phyloP scores from a whole-genome alignment of 1,139 yeast genomes.

The Citeromyces siamensis region DNA sequence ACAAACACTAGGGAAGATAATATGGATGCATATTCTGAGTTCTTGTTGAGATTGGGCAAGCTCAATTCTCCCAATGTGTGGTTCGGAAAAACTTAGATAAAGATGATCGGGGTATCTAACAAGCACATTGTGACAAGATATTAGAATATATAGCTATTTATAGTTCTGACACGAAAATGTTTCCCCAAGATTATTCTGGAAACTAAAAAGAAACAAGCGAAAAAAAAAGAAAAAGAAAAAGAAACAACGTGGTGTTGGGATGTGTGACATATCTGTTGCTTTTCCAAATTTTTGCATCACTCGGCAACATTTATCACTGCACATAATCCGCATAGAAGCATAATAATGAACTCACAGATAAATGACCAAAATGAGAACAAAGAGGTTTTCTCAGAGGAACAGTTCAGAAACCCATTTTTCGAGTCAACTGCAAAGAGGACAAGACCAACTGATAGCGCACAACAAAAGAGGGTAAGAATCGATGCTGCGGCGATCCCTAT shows the following conservation, averaged over 20 bases:
- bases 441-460: neutral
- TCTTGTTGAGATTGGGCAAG: too few relatives aligned
- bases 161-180: too few relatives aligned
- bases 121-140: too few relatives aligned
- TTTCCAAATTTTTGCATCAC: constrained; percentile 2
- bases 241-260: neutral
- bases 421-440: constrained; percentile 12
- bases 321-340: neutral
- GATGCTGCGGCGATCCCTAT: neutral
- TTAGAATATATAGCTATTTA: too few relatives aligned
- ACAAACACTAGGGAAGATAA: too few relatives aligned
- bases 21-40: too few relatives aligned
- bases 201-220: neutral
- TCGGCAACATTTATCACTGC: constrained; percentile 1
- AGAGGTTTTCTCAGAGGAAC: constrained; percentile 21
- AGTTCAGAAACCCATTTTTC: constrained; percentile 20
- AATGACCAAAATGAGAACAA: constrained; percentile 21
- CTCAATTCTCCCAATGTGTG: too few relatives aligned
- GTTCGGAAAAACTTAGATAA: too few relatives aligned
- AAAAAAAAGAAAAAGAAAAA: neutral
- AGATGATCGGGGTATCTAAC: too few relatives aligned
- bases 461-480: neutral
- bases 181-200: too few relatives aligned
- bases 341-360: constrained; percentile 19
- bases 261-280: constrained; percentile 3